A percentile compares a stretch with the other conserved stretches of the same genome.
Evolutionary conservation across 352 stramenopile species (phyloP).

Genomic region (Globisporangium iwayamae): DNA sequence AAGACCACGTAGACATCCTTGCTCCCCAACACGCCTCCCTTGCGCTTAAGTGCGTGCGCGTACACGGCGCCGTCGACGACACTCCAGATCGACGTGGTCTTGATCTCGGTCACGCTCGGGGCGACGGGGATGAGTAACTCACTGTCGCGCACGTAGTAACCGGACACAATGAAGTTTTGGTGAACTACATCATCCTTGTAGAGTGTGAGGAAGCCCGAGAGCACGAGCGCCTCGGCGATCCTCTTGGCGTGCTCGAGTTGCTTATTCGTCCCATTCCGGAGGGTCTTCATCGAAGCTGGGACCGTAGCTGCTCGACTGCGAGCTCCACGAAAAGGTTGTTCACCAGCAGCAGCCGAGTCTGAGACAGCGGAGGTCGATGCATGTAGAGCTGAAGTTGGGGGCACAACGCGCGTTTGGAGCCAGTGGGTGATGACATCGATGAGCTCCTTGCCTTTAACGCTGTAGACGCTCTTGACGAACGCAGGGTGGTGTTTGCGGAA

Average conservation of each 20-base stretch:
- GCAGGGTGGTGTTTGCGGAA: not conserved
- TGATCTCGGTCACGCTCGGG: not conserved
- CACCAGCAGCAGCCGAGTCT: not conserved
- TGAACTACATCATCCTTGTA: constrained; percentile 5
- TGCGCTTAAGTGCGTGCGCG: constrained; percentile 8
- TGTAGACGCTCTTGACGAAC: constrained; percentile 3
- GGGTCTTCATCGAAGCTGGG: not conserved
- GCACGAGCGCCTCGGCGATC: constrained; percentile 13
- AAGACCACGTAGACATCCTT: constrained; percentile 13
- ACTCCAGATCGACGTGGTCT: constrained; percentile 5
- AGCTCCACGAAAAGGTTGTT: not conserved
- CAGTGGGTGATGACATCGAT: not conserved
- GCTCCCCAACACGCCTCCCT: constrained; percentile 2
- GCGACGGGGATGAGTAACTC: constrained; percentile 5
- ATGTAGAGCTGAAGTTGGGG: too few species aligned
- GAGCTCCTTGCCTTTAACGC: constrained; percentile 1
- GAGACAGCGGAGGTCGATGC: too few species aligned
- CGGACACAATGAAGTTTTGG: not conserved
- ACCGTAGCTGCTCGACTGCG: not conserved
- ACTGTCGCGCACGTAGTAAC: constrained; percentile 3
- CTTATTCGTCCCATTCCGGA: not conserved
- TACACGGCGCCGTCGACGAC: constrained; percentile 6
- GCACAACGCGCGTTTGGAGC: not conserved
- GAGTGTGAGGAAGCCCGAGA: constrained; percentile 7
- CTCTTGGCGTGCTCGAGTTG: not conserved